Base-by-base conservation (phyloP, 2,329 filamentous ascomycete species). In the Cytospora paraplurivora region DNA sequence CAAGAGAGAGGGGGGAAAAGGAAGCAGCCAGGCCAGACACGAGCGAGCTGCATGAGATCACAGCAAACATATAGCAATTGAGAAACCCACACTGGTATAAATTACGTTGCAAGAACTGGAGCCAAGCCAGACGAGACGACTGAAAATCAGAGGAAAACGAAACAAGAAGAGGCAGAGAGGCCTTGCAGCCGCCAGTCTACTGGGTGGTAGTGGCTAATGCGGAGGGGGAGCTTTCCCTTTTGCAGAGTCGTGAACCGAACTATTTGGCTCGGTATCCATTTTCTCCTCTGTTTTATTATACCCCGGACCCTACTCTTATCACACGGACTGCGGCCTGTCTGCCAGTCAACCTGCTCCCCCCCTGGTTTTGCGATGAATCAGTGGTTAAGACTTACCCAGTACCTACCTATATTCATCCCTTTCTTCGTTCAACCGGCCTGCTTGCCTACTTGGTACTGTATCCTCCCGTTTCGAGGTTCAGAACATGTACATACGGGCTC, bases 231-330 rank as follows among this genome's bases (percentile, higher is more conserved):
- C 63, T 65, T 65, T 50, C 63, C 63, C 44, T 62, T 64, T 57
- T 63, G 59, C 52, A 63, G 60, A 62, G 37, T 33, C 27, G 49
- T 38, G 55, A 56, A 32, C 47, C 55, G 55, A 57, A 65, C 59
- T 59, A 62, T 64, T 62, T 61, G 47, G 34, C 63, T 62, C 62
- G 59, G 59, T 62, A 62, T 65, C 54, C 54, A 65, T 63, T 53
- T 57, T 57, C 47, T 61, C 47, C 58, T 61, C 58, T 41, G 50
- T 27, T 55, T 52, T 61, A 21, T 49, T 56, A 47, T 56, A 52
- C 60, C 63, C 56, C 50, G 63, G 57, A 63, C 63, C 63, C 63
- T 65, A 65, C 63, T 56, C 56, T 53, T 38, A 65, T 53, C 60
- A 63, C 59, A 65, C 55, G 44, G 59, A 49, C 60, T 44, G 35